Evolutionary conservation across 306 rosid species (phyloP), one percentile per base, ranked within the genome.

Genomic region (Aeschynomene evenia): DNA sequence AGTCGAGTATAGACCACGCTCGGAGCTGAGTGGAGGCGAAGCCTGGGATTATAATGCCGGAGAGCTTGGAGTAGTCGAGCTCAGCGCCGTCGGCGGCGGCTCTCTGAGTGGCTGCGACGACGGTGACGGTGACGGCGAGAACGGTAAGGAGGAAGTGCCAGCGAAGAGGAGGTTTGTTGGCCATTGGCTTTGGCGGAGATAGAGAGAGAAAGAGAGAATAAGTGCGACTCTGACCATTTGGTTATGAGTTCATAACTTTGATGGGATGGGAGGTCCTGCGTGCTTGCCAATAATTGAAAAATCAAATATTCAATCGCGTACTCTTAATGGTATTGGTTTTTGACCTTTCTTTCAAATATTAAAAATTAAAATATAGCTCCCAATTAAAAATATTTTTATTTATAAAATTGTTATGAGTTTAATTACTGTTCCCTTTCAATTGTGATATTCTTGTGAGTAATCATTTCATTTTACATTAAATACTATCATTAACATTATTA

Each of bases 1-100:
- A 94, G 81, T 94, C 97, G 13, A 94, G 95, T 68, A 94, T 85
- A 42, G 99, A 94, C 99, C 99, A 94, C 6, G 99, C 97, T 65
- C 99, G 88, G 57, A 94, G 99, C 88, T 94, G 99, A 2, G 97
- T 91, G 62, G 99, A 94, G 7, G 99, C 99, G 69, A 88, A 88
- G 81, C 99, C 99, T 0, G 99, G 99, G 81, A 94, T 91, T 42
- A 94, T 94, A 64, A 94, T 87, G 33, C 96, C 97, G 15, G 99
- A 94, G 57, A 94, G 91, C 68, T 94, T 91, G 6, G 95, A 82
- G 80, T 87, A 85, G 86, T 91, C 96, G 64, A 86, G 87, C 29
- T 83, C 87, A 23, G 60, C 76, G 36, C 72, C 74, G 23, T 26
- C 51, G 36, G 9, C 11, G 11, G 58, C 60, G 6, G 72, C 24